These are phyloP conservation scores for Erodium trifolium DNA, from an alignment of 441 rosid species.

Conservation along the genomic window DNA sequence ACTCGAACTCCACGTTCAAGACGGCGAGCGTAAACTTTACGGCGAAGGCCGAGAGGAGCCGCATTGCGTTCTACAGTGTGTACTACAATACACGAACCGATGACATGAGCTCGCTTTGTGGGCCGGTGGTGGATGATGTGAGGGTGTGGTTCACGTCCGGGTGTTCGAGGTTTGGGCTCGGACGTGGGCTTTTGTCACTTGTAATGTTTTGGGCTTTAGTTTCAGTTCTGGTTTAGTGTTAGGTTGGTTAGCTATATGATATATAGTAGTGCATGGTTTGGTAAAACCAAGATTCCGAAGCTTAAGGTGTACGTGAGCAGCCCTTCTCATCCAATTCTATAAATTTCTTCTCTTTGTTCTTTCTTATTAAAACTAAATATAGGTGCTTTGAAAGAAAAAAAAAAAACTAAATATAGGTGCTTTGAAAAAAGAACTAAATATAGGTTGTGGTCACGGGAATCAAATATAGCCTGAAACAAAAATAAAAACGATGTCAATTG, in stretches of 20 bases:
- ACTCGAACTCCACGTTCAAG: conserved; percentile 61
- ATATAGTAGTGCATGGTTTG: not conserved
- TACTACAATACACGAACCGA: conserved; percentile 84
- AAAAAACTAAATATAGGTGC: no score
- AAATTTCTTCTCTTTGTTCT: no score
- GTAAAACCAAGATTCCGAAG: not conserved
- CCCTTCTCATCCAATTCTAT: not conserved
- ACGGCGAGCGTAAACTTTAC: conserved; percentile 60
- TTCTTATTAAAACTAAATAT: no score
- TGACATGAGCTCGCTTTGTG: conserved; percentile 86
- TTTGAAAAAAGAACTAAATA: no score
- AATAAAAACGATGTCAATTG: no score
- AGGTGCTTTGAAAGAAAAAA: no score
- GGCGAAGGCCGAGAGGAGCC: conserved; percentile 70
- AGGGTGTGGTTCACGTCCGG: conserved; percentile 47
- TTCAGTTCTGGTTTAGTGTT: conserved; percentile 22
- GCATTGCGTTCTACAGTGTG: conserved; percentile 78
- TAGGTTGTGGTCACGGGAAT: no score
- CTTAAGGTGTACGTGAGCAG: not conserved
- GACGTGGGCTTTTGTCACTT: conserved; percentile 28
- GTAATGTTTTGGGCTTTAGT: conserved; percentile 23
- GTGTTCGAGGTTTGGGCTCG: conserved; percentile 20
- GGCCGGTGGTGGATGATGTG: conserved; percentile 84
- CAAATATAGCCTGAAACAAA: no score
- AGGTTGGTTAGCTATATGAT: conserved; percentile 9